Evolutionary conservation across 2,329 filamentous ascomycete species (phyloP), one percentile per base, ranked within the genome.

Genomic region (Alternaria arborescens): DNA sequence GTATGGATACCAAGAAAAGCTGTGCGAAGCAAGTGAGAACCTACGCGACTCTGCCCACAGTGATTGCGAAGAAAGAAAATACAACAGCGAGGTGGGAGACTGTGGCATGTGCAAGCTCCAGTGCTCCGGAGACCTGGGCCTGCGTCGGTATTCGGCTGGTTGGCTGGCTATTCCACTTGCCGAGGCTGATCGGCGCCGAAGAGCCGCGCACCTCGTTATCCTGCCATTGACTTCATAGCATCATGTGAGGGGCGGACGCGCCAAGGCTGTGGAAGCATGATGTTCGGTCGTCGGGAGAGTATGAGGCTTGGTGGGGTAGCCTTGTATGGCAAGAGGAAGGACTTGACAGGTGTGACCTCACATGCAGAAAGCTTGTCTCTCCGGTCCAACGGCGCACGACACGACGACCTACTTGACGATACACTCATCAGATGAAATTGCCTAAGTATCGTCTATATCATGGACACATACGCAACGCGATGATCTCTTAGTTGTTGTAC

Each of bases 71-170:
- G 40, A 36, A 18, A 6, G 22, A 60, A 66, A 57, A 57, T 55
- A 41, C 55, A 52, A 50, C 55, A 54, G 51, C 42, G 58, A 44
- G 52, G 48, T 52, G 64, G 57, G 58, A 63, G 60, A 62, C 41
- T 12, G 60, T 58, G 50, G 55, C 71, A 72, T 71, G 68, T 71
- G 58, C 51, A 69, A 71, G 66, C 65, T 73, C 70, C 70, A 69
- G 66, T 64, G 61, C 60, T 68, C 69, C 69, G 70, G 62, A 66
- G 58, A 66, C 58, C 69, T 70, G 69, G 68, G 70, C 65, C 47
- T 62, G 69, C 70, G 68, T 36, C 32, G 61, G 64, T 53, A 59
- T 61, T 69, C 66, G 69, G 69, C 65, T 67, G 20, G 20, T 12
- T 40, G 20, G 20, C 40, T 40, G 20, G 12, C 20, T 24, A 58